Evolutionary conservation across 495 filamentous ascomycete species (phyloP).

Genomic region (Aspergillus wentii): DNA sequence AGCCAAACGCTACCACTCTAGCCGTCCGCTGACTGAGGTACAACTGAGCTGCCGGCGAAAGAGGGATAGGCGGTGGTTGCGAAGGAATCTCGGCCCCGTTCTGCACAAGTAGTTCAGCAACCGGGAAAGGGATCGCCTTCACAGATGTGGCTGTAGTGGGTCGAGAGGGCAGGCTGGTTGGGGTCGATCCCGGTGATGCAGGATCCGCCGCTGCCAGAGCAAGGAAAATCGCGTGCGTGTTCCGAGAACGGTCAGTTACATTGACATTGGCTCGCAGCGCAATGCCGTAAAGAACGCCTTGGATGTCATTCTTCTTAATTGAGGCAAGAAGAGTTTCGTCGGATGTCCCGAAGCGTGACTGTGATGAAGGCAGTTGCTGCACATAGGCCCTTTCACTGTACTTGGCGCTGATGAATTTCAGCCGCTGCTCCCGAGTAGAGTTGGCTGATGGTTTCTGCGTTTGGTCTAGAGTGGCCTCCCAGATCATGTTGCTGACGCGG

Average conservation of each 20-base stretch:
- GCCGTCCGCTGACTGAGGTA: constrained; percentile 82
- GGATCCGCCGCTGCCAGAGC: constrained; percentile 94
- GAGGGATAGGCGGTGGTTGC: constrained; percentile 65
- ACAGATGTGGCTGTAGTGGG: constrained; percentile 22
- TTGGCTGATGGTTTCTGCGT: constrained; percentile 63
- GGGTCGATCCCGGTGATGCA: constrained; percentile 56
- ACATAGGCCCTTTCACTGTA: constrained; percentile 85
- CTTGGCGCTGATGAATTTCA: constrained; percentile 92
- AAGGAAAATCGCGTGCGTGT: constrained; percentile 82
- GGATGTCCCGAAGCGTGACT: constrained; percentile 71
- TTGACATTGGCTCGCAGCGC: constrained; percentile 87
- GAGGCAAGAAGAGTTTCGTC: constrained; percentile 91
- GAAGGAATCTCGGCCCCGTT: constrained; percentile 88
- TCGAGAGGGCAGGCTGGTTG: constrained; percentile 29
- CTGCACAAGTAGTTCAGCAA: constrained; percentile 89
- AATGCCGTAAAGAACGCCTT: constrained; percentile 85
- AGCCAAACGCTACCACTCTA: constrained; percentile 21
- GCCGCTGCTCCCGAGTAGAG: constrained; percentile 80
- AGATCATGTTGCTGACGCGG: constrained; percentile 91
- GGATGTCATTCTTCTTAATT: constrained; percentile 91
- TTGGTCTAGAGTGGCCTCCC: constrained; percentile 80
- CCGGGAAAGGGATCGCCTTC: constrained; percentile 61
- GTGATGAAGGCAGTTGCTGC: constrained; percentile 65
- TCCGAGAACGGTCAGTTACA: constrained; percentile 76
- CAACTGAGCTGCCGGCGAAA: constrained; percentile 68